Evolutionary conservation across 2,329 filamentous ascomycete species (phyloP).

Genomic region (Sclerotinia minor): DNA sequence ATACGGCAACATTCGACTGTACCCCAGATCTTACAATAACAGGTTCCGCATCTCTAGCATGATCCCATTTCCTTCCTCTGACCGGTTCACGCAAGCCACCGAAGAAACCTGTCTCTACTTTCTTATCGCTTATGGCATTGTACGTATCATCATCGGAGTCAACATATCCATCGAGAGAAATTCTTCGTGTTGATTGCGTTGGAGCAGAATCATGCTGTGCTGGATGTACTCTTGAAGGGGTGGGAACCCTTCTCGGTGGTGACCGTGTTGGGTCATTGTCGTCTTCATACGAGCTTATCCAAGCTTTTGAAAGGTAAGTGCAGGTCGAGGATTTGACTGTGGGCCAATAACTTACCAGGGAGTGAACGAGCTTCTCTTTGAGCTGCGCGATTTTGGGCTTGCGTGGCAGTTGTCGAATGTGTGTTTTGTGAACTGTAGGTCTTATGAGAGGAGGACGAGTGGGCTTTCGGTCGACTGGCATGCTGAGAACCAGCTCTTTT

Average conservation of each 20-base stretch:
- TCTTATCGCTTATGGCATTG: slow-evolving; percentile 31
- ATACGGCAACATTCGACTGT: slow-evolving; percentile 34
- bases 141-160: slow-evolving; percentile 36
- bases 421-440: slow-evolving; percentile 30
- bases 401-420: slow-evolving; percentile 35
- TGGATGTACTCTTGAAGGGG: slow-evolving; percentile 36
- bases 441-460: slow-evolving; percentile 35
- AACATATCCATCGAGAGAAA: slow-evolving; percentile 41
- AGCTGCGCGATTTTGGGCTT: slow-evolving; percentile 31
- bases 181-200: slow-evolving; percentile 31
- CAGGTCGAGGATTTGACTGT: slow-evolving; percentile 12
- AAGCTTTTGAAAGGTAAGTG: slow-evolving; percentile 36
- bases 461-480: slow-evolving; percentile 31
- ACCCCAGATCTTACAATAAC: slow-evolving; percentile 39
- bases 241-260: slow-evolving; percentile 33
- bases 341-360: slow-evolving; percentile 35
- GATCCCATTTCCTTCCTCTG: slow-evolving; percentile 43
- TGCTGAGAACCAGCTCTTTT: slow-evolving; percentile 26
- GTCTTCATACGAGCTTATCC: slow-evolving; percentile 41
- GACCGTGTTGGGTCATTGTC: slow-evolving; percentile 31
- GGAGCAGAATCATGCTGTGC: slow-evolving; percentile 38
- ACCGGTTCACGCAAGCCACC: slow-evolving; percentile 40
- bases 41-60: slow-evolving; percentile 41
- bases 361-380: slow-evolving; percentile 38
- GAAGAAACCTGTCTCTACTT: slow-evolving; percentile 40